A percentile compares a stretch with the other conserved stretches of the same genome.
Evolutionary conservation across 352 stramenopile species (phyloP).

Genomic region (Pythium folliculosum): DNA sequence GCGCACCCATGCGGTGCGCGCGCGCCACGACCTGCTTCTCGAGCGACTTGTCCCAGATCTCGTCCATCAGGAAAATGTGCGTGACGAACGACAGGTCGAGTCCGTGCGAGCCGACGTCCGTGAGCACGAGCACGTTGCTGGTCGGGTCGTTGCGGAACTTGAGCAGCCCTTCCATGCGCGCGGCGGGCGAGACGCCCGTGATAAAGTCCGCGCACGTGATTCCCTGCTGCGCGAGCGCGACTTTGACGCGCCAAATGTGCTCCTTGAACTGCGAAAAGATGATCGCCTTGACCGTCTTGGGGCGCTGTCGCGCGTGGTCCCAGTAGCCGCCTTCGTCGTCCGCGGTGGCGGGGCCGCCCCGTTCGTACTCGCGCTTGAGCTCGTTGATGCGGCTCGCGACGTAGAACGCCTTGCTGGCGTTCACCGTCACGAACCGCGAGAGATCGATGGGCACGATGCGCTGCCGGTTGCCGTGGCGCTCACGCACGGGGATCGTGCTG

Average conservation of each 20-base stretch:
- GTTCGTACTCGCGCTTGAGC: conserved; percentile 47
- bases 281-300: conserved; percentile 66
- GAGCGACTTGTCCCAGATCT: conserved; percentile 96
- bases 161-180: conserved; percentile 56
- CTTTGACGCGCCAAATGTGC: conserved; percentile 74
- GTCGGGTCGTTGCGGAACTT: conserved; percentile 61
- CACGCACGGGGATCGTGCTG: conserved; percentile 24
- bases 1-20: conserved; percentile 96
- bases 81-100: conserved; percentile 98
- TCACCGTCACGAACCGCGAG: conserved; percentile 41
- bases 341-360: neutral
- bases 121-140: conserved; percentile 93
- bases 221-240: conserved; percentile 71
- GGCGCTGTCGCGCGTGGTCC: neutral
- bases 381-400: conserved; percentile 64
- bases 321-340: conserved; percentile 3
- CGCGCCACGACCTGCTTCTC: conserved; percentile 95
- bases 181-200: conserved; percentile 37
- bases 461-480: conserved; percentile 27
- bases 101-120: conserved; percentile 93
- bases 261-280: conserved; percentile 86
- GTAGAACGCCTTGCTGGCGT: conserved; percentile 78
- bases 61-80: conserved; percentile 97
- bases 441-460: conserved; percentile 32
- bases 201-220: conserved; percentile 72